Evolutionary conservation across 345 rosid species (phyloP), one percentile per base, ranked within the genome.

Genomic region (Euphorbia pulcherrima): DNA sequence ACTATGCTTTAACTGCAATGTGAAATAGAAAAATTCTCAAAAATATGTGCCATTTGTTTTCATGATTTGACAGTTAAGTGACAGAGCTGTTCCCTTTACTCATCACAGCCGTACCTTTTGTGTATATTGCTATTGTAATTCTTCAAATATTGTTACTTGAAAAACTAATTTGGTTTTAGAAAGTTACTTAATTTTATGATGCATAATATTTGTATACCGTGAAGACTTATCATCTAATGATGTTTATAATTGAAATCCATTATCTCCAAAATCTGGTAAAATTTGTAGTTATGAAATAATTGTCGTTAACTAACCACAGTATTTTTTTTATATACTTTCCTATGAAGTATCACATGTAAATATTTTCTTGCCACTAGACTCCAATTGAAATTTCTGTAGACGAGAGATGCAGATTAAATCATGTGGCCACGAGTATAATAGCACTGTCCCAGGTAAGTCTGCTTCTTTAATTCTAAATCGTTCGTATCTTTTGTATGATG

Each of bases 381-480:
- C 83, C 89, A n/a, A 75, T 75, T 80, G 82, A 79, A 53, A 81
- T 90, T 66, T 88, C 97, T 37, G 85, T 87, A 5, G 92, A 83
- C 9, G 92, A 87, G 68, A 87, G 97, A 74, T 93, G 96, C 85
- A 80, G 97, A 79, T 81, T 88, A 73, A 88, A 90, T 82, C 90
- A 88, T 86, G 72, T 93, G 79, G 97, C 96, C 5, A 83, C 92
- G 26, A 88, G 92, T 70, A 68, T 88, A 63, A 85, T 93, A 59
- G 94, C 93, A 59, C 77, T 90, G 23, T 77, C 97, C 8, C 98
- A 90, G 97, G 98, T 90, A 75, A 53, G 21, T 52, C n/a, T 64
- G 13, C 47, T 12, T 24, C 28, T 33, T 40, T 18, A n/a, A 8
- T 61, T 67, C 30, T 53, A 28, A 23, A 14, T 48, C 12, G 13